Base-by-base conservation (phyloP, 73 alveolate genomes). In the Paramecium octaurelia region DNA sequence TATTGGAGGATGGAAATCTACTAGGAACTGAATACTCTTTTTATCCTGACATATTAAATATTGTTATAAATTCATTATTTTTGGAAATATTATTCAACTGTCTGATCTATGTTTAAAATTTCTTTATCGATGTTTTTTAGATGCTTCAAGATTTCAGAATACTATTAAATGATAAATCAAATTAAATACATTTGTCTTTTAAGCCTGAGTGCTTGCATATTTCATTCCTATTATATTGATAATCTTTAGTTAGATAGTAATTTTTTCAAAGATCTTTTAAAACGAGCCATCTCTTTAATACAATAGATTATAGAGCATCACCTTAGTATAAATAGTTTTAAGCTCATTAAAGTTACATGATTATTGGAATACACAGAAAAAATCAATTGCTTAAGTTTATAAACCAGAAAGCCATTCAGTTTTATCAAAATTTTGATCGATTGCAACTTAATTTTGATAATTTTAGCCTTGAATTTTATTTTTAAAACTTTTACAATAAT, bases 11-110 rank as follows among this genome's bases (percentile, higher is more conserved):
- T 31, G 84, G 84, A 64, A 64, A 64, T 34, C 84, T 27, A 64
- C 84, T 64, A 14, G 84, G 84, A 27, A 64, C 84, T 64, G 84
- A 64, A 64, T 64, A 64, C 10, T 64, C 84, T 64, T 64, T 64
- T 31, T 64, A 64, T 54, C 69, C 69, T 54, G 31, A 54, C 69
- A 54, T 54, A 48, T 18, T 54, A n/a, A 54, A 54, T 54, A 54
- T 54, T 7, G 0, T 54, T 18, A 54, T 54, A 54, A 54, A 54
- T 54, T 54, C 69, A 54, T 54, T 27, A 27, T 27, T 6, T 54
- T 54, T 54, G 34, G 31, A 54, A 54, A 54, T 54, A 54, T 3
- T 54, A 54, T n/a, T 54, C 69, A 54, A 18, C 31, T 18, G 31
- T 11, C 1, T 1, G 27, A 18, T 54, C 31, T 54, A 8, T 18